Evolutionary conservation across 2,329 filamentous ascomycete species (phyloP).

Genomic region (Fusarium subtropicale): DNA sequence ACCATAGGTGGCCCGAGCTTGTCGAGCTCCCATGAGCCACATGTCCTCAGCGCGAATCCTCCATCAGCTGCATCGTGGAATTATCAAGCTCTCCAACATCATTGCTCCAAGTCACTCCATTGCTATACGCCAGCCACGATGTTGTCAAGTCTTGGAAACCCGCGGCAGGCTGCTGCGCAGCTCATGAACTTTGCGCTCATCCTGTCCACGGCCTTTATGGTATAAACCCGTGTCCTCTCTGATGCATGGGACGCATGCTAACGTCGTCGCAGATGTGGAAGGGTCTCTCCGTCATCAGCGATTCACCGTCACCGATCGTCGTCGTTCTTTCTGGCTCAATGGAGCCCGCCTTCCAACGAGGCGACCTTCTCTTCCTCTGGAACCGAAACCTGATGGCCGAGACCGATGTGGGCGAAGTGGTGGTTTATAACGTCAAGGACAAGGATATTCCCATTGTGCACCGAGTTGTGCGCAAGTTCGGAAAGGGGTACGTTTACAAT

Average conservation of each 20-base stretch:
- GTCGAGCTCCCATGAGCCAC: slow-evolving; percentile 38
- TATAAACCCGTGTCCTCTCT: slow-evolving; percentile 42
- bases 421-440: slow-evolving; percentile 81
- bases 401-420: slow-evolving; percentile 67
- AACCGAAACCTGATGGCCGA: slow-evolving; percentile 73
- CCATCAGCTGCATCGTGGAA: slow-evolving; percentile 38
- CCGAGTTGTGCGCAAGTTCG: slow-evolving; percentile 82
- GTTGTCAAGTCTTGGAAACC: slow-evolving; percentile 77
- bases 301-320: slow-evolving; percentile 82
- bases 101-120: not conserved
- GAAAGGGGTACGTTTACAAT: slow-evolving; percentile 60
- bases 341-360: slow-evolving; percentile 85
- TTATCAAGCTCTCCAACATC: slow-evolving; percentile 28
- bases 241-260: slow-evolving; percentile 1
- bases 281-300: slow-evolving; percentile 80
- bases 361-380: slow-evolving; percentile 81
- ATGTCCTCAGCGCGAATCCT: slow-evolving; percentile 33
- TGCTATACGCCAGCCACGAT: slow-evolving; percentile 56
- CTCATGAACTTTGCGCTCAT: slow-evolving; percentile 92
- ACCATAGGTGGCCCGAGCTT: slow-evolving; percentile 23
- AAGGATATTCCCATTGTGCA: slow-evolving; percentile 99
- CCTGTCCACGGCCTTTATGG: slow-evolving; percentile 92
- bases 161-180: slow-evolving; percentile 84
- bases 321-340: slow-evolving; percentile 87
- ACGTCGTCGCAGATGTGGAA: slow-evolving; percentile 76